Evolutionary conservation across 225 moss, liverwort and hornwort genomes (phyloP).

Genomic region (Sphagnum contortum): DNA sequence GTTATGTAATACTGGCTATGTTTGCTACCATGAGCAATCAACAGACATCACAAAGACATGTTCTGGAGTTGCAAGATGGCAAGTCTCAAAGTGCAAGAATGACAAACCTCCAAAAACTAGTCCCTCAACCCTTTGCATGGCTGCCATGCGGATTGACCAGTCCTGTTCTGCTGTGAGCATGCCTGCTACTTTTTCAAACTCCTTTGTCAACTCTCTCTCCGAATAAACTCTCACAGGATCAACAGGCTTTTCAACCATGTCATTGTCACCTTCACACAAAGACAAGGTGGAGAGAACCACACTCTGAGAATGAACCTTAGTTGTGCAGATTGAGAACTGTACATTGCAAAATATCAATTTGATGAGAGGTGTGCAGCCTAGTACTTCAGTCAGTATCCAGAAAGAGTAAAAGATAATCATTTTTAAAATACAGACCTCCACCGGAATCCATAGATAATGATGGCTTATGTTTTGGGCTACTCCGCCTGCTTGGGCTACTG

Average conservation of each 20-base stretch:
- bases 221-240: slow-evolving; percentile 45
- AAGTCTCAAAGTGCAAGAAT: background rate
- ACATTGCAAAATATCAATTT: too few species aligned
- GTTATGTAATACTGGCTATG: background rate
- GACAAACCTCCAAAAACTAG: slow-evolving; percentile 53
- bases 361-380: too few species aligned
- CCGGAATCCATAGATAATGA: slow-evolving; percentile 14
- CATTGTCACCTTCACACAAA: slow-evolving; percentile 23
- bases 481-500: slow-evolving; percentile 6
- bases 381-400: too few species aligned
- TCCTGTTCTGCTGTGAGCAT: slow-evolving; percentile 52
- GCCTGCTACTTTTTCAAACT: slow-evolving; percentile 46
- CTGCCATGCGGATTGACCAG: slow-evolving; percentile 68
- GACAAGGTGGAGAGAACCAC: too few species aligned
- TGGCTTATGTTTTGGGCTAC: slow-evolving; percentile 68
- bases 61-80: background rate
- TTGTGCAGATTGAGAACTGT: too few species aligned
- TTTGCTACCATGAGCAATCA: background rate
- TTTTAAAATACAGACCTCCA: background rate
- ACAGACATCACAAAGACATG: too few species aligned
- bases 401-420: too few species aligned
- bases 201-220: slow-evolving; percentile 54
- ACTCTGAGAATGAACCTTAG: too few species aligned
- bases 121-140: slow-evolving; percentile 66
- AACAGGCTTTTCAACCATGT: slow-evolving; percentile 22